Evolutionary conservation across 371 early-diverging fungal genomes (phyloP).

Genomic region (Rhizopus microsporus): DNA sequence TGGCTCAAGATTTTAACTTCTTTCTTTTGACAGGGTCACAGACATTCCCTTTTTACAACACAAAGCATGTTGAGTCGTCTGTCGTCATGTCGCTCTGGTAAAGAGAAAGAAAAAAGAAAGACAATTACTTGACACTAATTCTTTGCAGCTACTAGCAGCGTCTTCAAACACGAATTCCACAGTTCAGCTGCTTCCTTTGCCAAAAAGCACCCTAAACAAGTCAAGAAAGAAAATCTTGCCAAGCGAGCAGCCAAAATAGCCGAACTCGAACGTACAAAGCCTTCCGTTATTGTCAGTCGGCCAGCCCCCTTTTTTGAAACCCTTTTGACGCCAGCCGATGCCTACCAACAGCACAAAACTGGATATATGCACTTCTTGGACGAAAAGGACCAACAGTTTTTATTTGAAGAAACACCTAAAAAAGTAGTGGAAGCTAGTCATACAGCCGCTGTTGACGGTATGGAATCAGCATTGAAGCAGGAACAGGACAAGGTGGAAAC

Average conservation of each 20-base stretch:
- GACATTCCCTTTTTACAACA: background rate
- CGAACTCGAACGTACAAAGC: slow-evolving; percentile 47
- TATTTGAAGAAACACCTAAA: slow-evolving; percentile 64
- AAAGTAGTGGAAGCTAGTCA: slow-evolving; percentile 43
- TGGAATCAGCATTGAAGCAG: slow-evolving; percentile 43
- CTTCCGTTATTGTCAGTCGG: slow-evolving; percentile 45
- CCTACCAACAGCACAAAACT: slow-evolving; percentile 19
- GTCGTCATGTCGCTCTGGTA: background rate
- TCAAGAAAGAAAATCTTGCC: slow-evolving; percentile 53
- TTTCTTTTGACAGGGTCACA: slow-evolving; percentile 9
- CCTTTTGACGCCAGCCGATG: slow-evolving; percentile 49
- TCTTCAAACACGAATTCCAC: slow-evolving; percentile 40
- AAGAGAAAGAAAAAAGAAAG: background rate
- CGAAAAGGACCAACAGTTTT: slow-evolving; percentile 48
- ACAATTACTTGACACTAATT: background rate
- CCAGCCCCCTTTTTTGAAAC: slow-evolving; percentile 42
- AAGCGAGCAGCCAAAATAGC: slow-evolving; percentile 43
- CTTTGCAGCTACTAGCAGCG: background rate
- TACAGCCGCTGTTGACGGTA: slow-evolving; percentile 42
- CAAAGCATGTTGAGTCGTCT: background rate
- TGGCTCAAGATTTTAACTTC: background rate
- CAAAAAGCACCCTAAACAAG: slow-evolving; percentile 54
- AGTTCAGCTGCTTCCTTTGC: slow-evolving; percentile 36
- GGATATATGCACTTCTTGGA: slow-evolving; percentile 58
- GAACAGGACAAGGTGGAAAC: slow-evolving; percentile 65